These are phyloP conservation scores for Trichoderma sp. DNA, from an alignment of 2,329 filamentous ascomycete species.

Conservation along the genomic window DNA sequence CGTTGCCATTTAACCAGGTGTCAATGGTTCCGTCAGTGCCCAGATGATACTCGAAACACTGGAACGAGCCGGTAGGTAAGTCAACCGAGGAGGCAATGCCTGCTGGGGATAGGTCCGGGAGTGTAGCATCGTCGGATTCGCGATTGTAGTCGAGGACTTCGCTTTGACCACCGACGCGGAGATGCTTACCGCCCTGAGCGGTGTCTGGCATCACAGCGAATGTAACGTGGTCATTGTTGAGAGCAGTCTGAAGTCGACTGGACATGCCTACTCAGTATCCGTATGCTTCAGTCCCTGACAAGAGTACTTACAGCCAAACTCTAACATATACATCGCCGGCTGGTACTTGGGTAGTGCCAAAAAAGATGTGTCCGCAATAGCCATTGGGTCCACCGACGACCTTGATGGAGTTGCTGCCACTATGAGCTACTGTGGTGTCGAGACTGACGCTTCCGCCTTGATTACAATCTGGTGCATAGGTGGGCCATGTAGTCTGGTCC, in stretches of 20 bases:
- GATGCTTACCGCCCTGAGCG: not conserved
- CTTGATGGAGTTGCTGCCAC: constrained; percentile 13
- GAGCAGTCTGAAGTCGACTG: constrained; percentile 11
- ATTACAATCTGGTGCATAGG: not conserved
- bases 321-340: constrained; percentile 10
- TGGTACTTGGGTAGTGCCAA: constrained; percentile 12
- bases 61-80: constrained; percentile 12
- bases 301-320: constrained; percentile 13
- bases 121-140: constrained; percentile 15
- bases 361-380: constrained; percentile 16
- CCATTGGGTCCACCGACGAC: constrained; percentile 14
- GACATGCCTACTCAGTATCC: not conserved
- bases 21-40: constrained; percentile 11
- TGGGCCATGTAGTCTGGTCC: constrained; percentile 9
- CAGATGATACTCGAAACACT: constrained; percentile 12
- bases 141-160: constrained; percentile 14
- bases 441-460: constrained; percentile 13
- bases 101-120: constrained; percentile 9
- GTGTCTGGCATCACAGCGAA: constrained; percentile 13
- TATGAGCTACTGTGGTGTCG: constrained; percentile 14
- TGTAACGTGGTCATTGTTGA: constrained; percentile 8
- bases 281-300: not conserved
- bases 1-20: constrained; percentile 10
- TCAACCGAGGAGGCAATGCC: constrained; percentile 11
- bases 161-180: constrained; percentile 12